Evolutionary conservation across 805 yeast genomes (phyloP), one percentile per base, ranked within the genome.

Genomic region (Nakazawaea wyomingensis): DNA sequence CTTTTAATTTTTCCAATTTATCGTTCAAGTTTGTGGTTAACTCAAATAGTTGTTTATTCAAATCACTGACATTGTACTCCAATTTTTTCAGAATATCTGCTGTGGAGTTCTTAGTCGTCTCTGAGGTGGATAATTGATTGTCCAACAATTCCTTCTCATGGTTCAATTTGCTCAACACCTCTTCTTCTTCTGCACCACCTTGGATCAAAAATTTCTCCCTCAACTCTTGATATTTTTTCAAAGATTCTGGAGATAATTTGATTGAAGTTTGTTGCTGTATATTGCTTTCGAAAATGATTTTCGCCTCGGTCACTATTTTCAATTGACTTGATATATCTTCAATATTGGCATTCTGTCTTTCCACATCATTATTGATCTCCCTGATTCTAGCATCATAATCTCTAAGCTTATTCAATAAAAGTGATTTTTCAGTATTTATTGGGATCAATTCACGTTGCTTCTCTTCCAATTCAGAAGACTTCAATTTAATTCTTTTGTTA

Each of bases 141-240:
- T 57, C 53, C 2, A 70, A 49, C 24, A 76, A 73, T 4, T 69
- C 75, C 46, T 66, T 69, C 24, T 76, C 76, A 46, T 65, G 68
- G 18, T 51, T 43, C 14, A 73, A 43, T 4, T 72, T 50, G 3
- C 69, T 61, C 21, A 77, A 52, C 34, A 72, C 60, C 46, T 76
- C 80, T 24, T 72, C 72, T 51, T 80, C 77, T n/a, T 71, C 51
- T 35, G 74, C 77, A 13, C 87, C 88, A 0, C 71, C 74, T 28
- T 64, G 62, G 26, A 76, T 64, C 41, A 85, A 60, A 51, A 74
- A 86, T 39, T 66, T 50, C 29, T 75, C 77, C 54, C 85, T 74
- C 45, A 87, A 62, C 1, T 45, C 19, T 33, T 79, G 78, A 57
- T 87, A 88, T 35, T 78, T 80, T 22, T 63, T 59, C 33, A 76